A percentile compares a stretch with the other conserved stretches of the same genome.
Conservation (phyloP, 208 protist species). For the Trichomonas gallinae region DNA sequence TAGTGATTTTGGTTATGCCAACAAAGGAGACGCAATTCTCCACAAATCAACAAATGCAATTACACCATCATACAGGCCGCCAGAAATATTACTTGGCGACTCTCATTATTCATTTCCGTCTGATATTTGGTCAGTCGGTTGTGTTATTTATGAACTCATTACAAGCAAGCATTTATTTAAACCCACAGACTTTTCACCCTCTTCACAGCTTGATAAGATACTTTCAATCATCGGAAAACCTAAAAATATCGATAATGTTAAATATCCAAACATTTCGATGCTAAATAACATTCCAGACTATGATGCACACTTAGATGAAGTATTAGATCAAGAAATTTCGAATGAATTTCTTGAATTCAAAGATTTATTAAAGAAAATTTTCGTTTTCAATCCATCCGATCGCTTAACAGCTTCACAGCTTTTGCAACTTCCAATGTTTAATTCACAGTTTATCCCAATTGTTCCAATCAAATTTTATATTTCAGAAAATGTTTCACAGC, state of each 20-base stretch:
- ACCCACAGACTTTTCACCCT: not conserved
- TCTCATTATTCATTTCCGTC: constrained; percentile 71
- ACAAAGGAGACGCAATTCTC: not conserved
- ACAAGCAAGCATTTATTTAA: constrained; percentile 66
- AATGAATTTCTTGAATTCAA: not conserved
- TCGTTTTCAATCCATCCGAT: not conserved
- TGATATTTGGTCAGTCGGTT: constrained; percentile 91
- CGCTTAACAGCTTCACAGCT: not conserved
- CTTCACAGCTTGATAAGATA: not conserved
- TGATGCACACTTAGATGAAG: not conserved
- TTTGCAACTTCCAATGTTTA: not conserved
- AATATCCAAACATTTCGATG: not conserved
- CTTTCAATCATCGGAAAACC: not conserved
- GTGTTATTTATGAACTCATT: constrained; percentile 81
- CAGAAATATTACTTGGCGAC: constrained; percentile 85
- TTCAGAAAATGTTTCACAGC: not conserved
- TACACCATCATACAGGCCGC: constrained; percentile 82
- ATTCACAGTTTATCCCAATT: not conserved
- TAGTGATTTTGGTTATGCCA: not conserved
- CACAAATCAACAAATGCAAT: constrained; percentile 36
- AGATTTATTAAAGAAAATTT: not conserved
- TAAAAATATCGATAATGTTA: not conserved
- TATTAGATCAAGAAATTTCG: not conserved
- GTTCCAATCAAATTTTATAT: not conserved
- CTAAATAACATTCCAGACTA: not conserved